Conservation (phyloP, 2,329 filamentous ascomycete species). For the Epichloe typhina region DNA sequence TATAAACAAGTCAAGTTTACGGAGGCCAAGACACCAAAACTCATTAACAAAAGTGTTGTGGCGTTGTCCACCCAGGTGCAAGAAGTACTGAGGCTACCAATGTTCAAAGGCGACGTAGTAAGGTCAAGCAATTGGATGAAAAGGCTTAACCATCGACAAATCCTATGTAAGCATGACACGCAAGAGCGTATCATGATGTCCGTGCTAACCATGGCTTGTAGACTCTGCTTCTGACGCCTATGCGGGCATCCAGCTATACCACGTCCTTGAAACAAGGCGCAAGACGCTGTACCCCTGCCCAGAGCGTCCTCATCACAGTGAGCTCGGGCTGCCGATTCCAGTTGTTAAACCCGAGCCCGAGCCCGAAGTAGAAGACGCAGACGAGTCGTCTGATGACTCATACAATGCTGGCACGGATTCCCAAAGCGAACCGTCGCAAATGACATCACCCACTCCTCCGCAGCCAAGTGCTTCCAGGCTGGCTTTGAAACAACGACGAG, state of each 20-base stretch:
- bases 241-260: conserved; percentile 59
- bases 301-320: conserved; percentile 54
- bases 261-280: conserved; percentile 56
- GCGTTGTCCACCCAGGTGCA: conserved; percentile 56
- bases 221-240: conserved; percentile 78
- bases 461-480: background rate
- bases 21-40: conserved; percentile 29
- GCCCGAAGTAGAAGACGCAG: background rate
- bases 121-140: conserved; percentile 64
- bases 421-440: background rate
- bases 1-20: conserved; percentile 64
- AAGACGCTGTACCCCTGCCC: conserved; percentile 54
- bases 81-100: conserved; percentile 56
- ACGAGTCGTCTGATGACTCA: background rate
- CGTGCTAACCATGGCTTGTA: conserved; percentile 16
- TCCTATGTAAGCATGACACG: conserved; percentile 44
- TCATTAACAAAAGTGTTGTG: conserved; percentile 55
- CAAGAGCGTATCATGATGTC: background rate
- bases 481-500: conserved; percentile 10
- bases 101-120: conserved; percentile 60
- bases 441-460: background rate
- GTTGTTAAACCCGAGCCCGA: conserved; percentile 17
- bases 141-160: conserved; percentile 48
- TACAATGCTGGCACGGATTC: background rate
- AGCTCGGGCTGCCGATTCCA: conserved; percentile 51